Percentiles rank a stretch among this genome's conserved stretches.
These are phyloP conservation scores for Saccharomyces pastorianus DNA, from an alignment of 1,139 yeast species.

Conservation along the genomic window DNA sequence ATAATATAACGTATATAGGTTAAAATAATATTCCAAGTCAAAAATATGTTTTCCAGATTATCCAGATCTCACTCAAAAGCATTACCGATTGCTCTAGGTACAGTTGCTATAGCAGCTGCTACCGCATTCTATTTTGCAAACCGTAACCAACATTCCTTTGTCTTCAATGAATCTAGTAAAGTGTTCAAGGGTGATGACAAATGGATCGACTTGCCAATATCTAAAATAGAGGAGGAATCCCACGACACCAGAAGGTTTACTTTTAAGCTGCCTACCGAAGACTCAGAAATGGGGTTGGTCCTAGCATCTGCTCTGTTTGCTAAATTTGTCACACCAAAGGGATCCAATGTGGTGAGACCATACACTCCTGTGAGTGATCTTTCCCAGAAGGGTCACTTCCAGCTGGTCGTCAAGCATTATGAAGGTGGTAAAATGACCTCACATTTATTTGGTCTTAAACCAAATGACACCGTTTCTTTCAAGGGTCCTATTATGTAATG, in stretches of 20 bases:
- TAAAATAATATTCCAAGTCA: slow-evolving; percentile 1
- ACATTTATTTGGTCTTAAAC: slow-evolving; percentile 64
- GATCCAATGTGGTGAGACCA: slow-evolving; percentile 86
- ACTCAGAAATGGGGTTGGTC: slow-evolving; percentile 67
- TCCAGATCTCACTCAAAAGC: slow-evolving; percentile 16
- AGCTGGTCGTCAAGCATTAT: slow-evolving; percentile 78
- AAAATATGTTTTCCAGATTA: slow-evolving; percentile 12
- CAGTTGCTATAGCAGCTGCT: slow-evolving; percentile 45
- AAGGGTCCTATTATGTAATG: slow-evolving; percentile 93
- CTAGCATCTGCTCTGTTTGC: slow-evolving; percentile 76
- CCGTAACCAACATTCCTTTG: slow-evolving; percentile 2
- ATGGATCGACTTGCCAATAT: slow-evolving; percentile 70
- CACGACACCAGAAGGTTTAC: slow-evolving; percentile 56
- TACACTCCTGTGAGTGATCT: slow-evolving; percentile 84
- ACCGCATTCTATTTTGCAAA: slow-evolving; percentile 19
- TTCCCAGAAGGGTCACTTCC: slow-evolving; percentile 63
- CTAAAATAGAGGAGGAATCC: slow-evolving; percentile 48
- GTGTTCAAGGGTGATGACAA: slow-evolving; percentile 62
- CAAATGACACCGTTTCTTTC: slow-evolving; percentile 75
- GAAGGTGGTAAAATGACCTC: slow-evolving; percentile 75
- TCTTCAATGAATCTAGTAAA: slow-evolving; percentile 42
- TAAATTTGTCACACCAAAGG: slow-evolving; percentile 77
- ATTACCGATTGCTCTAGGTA: slow-evolving; percentile 39
- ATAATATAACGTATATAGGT: neutral
- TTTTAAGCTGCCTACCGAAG: slow-evolving; percentile 62